Evolutionary conservation across 768 basidiomycete genomes (phyloP).

Genomic region (Lyophyllum semitale): DNA sequence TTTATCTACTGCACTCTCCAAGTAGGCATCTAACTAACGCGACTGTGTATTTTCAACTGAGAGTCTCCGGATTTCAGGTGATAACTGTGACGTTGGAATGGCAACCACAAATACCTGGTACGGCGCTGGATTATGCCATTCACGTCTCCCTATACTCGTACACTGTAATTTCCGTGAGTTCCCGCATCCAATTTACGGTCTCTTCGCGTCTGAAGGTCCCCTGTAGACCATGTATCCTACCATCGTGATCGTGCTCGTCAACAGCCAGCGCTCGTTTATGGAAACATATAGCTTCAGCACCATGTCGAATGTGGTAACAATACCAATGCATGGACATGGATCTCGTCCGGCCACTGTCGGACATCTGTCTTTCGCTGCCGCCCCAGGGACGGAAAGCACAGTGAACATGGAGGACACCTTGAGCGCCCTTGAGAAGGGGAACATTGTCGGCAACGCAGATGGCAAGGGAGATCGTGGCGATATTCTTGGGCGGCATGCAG

Average conservation of each 20-base stretch:
- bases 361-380: conserved; percentile 1
- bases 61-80: neutral
- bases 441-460: neutral
- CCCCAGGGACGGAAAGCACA: neutral
- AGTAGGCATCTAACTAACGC: neutral
- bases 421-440: neutral
- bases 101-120: neutral
- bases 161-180: conserved; percentile 3
- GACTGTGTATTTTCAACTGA: neutral
- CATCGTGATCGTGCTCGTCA: conserved; percentile 9
- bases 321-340: neutral
- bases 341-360: neutral
- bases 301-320: too few relatives aligned
- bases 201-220: neutral
- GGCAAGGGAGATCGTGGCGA: too few relatives aligned
- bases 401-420: neutral
- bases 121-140: neutral
- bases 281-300: neutral
- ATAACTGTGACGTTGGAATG: conserved; percentile 3
- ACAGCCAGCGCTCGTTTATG: conserved; percentile 6
- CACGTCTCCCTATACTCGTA: conserved; percentile 4
- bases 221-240: conserved; percentile 12
- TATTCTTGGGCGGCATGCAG: neutral
- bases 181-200: neutral
- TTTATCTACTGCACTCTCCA: conserved; percentile 5